phyloP scores from a whole-genome alignment of 257 asterid genomes.

The Nicotiana benthamiana region DNA sequence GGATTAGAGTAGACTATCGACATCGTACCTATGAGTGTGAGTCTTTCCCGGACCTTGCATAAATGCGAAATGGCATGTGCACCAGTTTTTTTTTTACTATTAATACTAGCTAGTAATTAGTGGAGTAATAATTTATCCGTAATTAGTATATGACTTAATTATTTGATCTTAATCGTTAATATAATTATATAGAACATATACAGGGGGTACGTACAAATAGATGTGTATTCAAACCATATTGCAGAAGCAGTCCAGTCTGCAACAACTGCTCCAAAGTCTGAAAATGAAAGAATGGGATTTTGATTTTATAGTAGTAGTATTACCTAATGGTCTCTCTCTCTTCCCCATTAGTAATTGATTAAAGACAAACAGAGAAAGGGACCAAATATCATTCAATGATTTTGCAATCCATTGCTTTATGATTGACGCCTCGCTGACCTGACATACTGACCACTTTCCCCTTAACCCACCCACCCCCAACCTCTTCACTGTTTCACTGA shows the following conservation, averaged over 20 bases:
- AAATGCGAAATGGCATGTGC: too few relatives aligned
- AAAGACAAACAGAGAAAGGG: conserved; percentile 10
- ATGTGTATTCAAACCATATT: background rate
- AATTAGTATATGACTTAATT: too few relatives aligned
- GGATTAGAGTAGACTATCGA: too few relatives aligned
- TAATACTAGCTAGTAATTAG: too few relatives aligned
- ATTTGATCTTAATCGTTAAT: too few relatives aligned
- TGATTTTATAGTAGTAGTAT: background rate
- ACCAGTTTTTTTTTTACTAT: too few relatives aligned
- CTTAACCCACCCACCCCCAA: background rate
- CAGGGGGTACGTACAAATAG: background rate
- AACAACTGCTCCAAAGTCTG: background rate
- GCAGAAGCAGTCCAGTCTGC: conserved; percentile 9
- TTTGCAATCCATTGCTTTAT: conserved; percentile 46
- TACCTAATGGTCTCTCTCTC: background rate
- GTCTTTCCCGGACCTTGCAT: too few relatives aligned
- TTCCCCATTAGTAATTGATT: background rate
- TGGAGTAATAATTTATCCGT: too few relatives aligned
- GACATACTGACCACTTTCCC: conserved; percentile 25
- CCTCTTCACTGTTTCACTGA: conserved; percentile 11
- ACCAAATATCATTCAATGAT: conserved; percentile 42
- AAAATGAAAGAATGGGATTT: conserved; percentile 13
- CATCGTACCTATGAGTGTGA: too few relatives aligned
- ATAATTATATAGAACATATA: background rate
- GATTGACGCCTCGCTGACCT: conserved; percentile 41